Evolutionary conservation across 2,329 filamentous ascomycete genomes (phyloP), one percentile per base, ranked within the genome.

Genomic region (Xylaria sp.): DNA sequence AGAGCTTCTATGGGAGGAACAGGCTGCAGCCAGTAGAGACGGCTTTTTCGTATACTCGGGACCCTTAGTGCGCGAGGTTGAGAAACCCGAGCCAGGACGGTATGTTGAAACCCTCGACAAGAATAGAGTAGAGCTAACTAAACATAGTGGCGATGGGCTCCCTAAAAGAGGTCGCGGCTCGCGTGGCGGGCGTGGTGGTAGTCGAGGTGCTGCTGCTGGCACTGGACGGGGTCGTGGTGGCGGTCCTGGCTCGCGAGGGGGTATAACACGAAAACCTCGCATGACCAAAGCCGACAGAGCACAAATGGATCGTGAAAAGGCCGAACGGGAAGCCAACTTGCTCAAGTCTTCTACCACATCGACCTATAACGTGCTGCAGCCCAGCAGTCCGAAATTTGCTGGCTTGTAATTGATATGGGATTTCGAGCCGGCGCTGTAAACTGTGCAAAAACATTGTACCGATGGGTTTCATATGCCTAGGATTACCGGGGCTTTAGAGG

Each of bases 31-130:
- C 56, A 95, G 93, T 74, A 93, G 95, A 75, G 96, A 98, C 78
- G 96, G 96, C 0, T 99, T 98, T 84, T 99, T 98, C 79, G 96
- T 99, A 1, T 99, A 98, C 81, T 97, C 93, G 70, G 96, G 96
- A 3, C 95, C 95, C 9, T 84, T 99, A 56, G 88, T 98, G 25
- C 92, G 92, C 5, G 94, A 97, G 81, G 92, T 91, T 25, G 92
- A 97, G 82, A 95, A 96, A 81, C 86, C 87, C 44, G 81, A 84
- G 73, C 79, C 81, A 66, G 84, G 77, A 76, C 77, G 83, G 86
- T 88, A 85, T 72, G 86, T 85, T 32, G 56, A 66, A 54, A 41
- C 69, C 20, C 44, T 44, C 25, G 25, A 62, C 9, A 34, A 20
- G 10, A n/a, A 20, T 50, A 34, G 41, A n/a, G 4, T 5, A 76